These are phyloP conservation scores for Dacryopinax spathularia DNA, from an alignment of 768 basidiomycete genomes.

Conservation along the genomic window DNA sequence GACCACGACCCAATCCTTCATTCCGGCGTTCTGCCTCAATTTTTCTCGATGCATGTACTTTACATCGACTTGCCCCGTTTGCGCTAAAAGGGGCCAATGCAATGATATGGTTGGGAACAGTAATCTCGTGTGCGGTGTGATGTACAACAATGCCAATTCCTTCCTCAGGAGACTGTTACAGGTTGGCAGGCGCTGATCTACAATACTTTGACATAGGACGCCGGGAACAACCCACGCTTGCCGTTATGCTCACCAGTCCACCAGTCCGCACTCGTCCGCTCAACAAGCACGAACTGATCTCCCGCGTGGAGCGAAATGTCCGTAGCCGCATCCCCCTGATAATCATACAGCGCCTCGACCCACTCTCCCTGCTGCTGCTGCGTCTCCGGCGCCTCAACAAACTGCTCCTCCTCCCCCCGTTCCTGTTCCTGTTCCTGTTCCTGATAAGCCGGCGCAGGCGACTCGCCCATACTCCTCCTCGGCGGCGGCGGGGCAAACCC, in stretches of 20 bases:
- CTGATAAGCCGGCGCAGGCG: conserved; percentile 1
- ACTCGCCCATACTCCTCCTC: neutral
- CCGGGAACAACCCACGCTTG: conserved; percentile 25
- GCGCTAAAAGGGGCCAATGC: conserved; percentile 1
- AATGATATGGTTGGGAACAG: conserved; percentile 5
- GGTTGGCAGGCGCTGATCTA: neutral
- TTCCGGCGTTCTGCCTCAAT: neutral
- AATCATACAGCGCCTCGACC: conserved; percentile 12
- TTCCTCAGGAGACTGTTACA: neutral
- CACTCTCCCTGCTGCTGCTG: conserved; percentile 11
- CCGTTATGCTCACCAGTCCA: conserved; percentile 27
- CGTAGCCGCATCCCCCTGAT: conserved; percentile 11
- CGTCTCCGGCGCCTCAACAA: neutral
- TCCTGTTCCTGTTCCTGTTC: conserved; percentile 1
- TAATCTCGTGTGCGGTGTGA: neutral
- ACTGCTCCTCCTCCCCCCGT: conserved; percentile 8
- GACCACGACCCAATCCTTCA: neutral
- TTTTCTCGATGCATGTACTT: neutral
- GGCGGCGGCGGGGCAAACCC: neutral
- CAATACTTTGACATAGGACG: conserved; percentile 13
- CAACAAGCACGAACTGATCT: conserved; percentile 23
- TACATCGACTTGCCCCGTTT: neutral
- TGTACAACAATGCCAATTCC: neutral
- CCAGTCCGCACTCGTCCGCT: conserved; percentile 27
- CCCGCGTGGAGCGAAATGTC: conserved; percentile 26